These are phyloP conservation scores for Arxiozyma telluris DNA, from an alignment of 1,139 yeast genomes.

Conservation along the genomic window DNA sequence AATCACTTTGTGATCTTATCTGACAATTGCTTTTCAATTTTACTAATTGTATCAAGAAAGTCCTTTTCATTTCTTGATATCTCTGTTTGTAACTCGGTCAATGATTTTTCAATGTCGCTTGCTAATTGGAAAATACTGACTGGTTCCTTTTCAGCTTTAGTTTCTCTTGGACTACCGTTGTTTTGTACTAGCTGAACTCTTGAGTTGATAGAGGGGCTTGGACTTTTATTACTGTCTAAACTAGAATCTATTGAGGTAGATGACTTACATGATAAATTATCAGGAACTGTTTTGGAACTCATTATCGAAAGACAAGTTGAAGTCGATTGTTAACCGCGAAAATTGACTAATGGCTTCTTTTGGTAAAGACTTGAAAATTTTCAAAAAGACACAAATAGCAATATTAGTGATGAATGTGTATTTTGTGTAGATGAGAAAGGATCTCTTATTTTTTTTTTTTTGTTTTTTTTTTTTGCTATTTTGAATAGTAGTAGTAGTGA, in stretches of 20 bases:
- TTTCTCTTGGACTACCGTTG: not conserved
- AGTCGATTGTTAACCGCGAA: not conserved
- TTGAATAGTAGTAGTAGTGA: no score
- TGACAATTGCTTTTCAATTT: conserved; percentile 18
- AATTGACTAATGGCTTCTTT: not conserved
- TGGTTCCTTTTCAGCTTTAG: not conserved
- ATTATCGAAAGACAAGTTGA: not conserved
- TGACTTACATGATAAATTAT: not conserved
- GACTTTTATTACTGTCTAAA: not conserved
- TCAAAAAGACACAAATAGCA: not conserved
- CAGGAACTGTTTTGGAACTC: not conserved
- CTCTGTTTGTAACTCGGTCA: conserved; percentile 33
- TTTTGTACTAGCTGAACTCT: not conserved
- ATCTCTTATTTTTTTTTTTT: no score
- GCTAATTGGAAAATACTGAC: conserved; percentile 46
- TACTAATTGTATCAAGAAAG: conserved; percentile 12
- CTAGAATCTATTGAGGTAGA: not conserved
- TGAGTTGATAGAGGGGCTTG: not conserved
- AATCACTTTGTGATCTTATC: not conserved
- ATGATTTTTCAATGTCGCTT: conserved; percentile 38
- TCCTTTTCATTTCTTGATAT: conserved; percentile 24
- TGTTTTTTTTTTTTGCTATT: no score
- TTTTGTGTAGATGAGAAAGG: no score
- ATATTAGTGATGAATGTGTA: no score
- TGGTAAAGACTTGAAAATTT: no score